Evolutionary conservation across 1,284 basidiomycete genomes (phyloP).

Genomic region (Vanrija humicola): DNA sequence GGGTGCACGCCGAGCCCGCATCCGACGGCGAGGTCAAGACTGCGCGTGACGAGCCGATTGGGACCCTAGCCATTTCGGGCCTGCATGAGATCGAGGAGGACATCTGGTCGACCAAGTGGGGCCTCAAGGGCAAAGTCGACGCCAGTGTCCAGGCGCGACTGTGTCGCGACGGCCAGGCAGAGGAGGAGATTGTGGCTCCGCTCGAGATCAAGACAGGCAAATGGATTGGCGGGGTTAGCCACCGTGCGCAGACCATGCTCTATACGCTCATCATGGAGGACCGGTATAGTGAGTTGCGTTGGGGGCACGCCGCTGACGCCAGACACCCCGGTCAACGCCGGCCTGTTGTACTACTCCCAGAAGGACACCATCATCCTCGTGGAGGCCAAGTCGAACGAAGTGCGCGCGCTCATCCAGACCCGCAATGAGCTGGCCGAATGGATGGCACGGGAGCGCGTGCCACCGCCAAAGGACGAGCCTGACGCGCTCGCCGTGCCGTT

Average conservation of each 20-base stretch:
- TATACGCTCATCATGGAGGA: constrained; percentile 91
- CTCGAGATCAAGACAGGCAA: constrained; percentile 96
- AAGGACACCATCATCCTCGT: constrained; percentile 81
- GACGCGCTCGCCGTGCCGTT: constrained; percentile 48
- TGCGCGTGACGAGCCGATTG: constrained; percentile 23
- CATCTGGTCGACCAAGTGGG: constrained; percentile 92
- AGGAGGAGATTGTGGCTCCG: constrained; percentile 52
- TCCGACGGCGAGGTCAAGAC: constrained; percentile 4
- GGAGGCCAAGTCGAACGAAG: constrained; percentile 70
- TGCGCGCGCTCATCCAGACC: constrained; percentile 73
- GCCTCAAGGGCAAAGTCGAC: constrained; percentile 93
- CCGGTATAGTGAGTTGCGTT: constrained; percentile 61
- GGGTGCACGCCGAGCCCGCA: constrained; percentile 30
- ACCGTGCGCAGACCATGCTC: constrained; percentile 95
- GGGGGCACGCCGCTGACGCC: not conserved
- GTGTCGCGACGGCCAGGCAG: constrained; percentile 31
- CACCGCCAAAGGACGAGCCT: no score
- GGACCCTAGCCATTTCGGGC: constrained; percentile 62
- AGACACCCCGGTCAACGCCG: constrained; percentile 54
- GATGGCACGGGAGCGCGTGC: constrained; percentile 48
- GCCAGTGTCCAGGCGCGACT: constrained; percentile 74
- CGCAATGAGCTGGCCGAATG: constrained; percentile 83
- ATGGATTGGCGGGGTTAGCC: constrained; percentile 72
- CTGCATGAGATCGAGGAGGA: constrained; percentile 91
- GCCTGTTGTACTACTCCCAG: constrained; percentile 91